These are phyloP conservation scores for Hsuehochloa calcarea DNA, from an alignment of 176 grass and related monocot genomes.

Conservation along the genomic window DNA sequence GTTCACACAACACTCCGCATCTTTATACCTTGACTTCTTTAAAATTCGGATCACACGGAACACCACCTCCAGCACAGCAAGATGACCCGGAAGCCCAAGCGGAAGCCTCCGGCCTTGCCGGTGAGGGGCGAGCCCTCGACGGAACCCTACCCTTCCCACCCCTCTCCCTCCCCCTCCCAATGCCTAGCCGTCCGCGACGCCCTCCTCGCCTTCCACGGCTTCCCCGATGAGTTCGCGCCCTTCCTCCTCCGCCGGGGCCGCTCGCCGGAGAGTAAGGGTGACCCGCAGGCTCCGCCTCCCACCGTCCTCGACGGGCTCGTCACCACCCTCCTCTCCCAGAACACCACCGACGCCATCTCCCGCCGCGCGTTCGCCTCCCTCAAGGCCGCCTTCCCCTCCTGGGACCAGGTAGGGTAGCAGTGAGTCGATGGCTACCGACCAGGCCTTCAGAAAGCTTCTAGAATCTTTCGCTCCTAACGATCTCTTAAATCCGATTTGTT, in stretches of 20 bases:
- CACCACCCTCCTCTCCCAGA: slow-evolving; percentile 82
- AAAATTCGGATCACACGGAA: too few relatives aligned
- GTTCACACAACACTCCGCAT: too few relatives aligned
- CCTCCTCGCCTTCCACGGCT: slow-evolving; percentile 73
- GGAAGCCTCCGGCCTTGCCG: slow-evolving; percentile 35
- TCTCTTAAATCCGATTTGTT: background rate
- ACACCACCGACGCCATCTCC: slow-evolving; percentile 85
- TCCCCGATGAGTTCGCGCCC: slow-evolving; percentile 80
- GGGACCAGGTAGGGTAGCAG: slow-evolving; percentile 52
- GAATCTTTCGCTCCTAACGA: background rate
- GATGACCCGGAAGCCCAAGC: slow-evolving; percentile 73
- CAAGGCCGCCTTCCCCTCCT: slow-evolving; percentile 66
- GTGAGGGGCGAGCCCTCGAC: background rate
- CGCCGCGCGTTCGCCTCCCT: slow-evolving; percentile 71
- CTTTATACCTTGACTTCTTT: too few relatives aligned
- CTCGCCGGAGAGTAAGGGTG: background rate
- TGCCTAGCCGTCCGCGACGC: slow-evolving; percentile 68
- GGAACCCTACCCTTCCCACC: slow-evolving; percentile 53
- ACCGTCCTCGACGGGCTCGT: slow-evolving; percentile 78
- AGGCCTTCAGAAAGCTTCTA: background rate
- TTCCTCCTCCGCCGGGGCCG: slow-evolving; percentile 41
- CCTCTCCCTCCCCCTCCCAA: slow-evolving; percentile 53
- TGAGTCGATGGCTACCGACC: background rate
- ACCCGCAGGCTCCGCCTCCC: background rate
- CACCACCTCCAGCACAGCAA: background rate